Base-by-base conservation (phyloP, 2,329 filamentous ascomycete species). In the Colletotrichum sp. region DNA sequence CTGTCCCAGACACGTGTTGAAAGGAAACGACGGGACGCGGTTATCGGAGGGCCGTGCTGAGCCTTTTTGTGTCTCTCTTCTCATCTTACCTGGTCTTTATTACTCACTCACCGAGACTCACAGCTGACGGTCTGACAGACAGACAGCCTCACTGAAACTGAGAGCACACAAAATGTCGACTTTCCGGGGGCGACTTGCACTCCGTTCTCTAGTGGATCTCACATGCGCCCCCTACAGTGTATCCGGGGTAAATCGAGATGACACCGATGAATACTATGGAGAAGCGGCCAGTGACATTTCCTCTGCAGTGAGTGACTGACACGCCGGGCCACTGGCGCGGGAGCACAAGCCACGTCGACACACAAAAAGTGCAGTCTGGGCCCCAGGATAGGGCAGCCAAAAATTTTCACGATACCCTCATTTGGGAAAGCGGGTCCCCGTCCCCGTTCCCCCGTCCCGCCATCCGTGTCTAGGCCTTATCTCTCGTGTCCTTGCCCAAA, bases 371-470 rank as follows among this genome's bases (percentile, higher is more conserved):
- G 43, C 6, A 52, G 43, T 52, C 43, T 52, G 43, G 32, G 36
- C 57, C 18, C 69, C 43, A 55, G 74, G 74, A 69, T 73, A 75
- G 64, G 74, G 74, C 58, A n/a, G 24, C 64, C 57, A 58, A 68
- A 75, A 73, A 60, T 75, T 75, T 75, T 75, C 74, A 75, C 65
- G 74, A 75, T 75, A 32, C 74, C 74, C 74, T 75, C 74, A 73
- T 75, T 73, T 65, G 58, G 70, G 43, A 68, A 68, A 60, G 74
- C 60, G 70, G 74, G 48, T 38, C 73, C 6, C 43, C 43, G n/a
- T 21, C 12, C 43, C 43, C n/a, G 16, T n/a, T 9, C n/a, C 10
- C 43, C 43, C 43, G 43, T 52, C 43, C 43, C 43, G 43, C 43
- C 28, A 10, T n/a, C 26, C 5, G 43, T 73, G 73, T 55, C 60